Base-by-base conservation (phyloP, 306 rosid species). In the Pterocarpus macrocarpus region DNA sequence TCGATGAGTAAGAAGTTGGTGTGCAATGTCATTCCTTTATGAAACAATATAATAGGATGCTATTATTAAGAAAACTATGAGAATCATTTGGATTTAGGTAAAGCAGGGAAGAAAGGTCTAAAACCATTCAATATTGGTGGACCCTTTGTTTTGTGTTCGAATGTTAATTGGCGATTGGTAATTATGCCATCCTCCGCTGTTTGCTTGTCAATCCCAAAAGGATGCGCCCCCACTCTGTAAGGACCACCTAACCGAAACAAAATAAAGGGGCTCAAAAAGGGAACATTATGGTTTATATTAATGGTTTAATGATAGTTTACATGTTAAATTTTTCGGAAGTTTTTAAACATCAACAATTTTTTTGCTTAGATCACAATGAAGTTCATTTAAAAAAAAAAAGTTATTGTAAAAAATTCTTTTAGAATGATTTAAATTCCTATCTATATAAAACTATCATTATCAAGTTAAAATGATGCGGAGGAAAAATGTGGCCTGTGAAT, bases 181-280 rank as follows among this genome's bases (percentile, higher is more conserved):
- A 65, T 39, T 47, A 56, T 33, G 36, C 16, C 83, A 80, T 49
- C 53, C 56, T 80, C 72, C 10, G 9, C 35, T 80, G 44, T 71
- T 71, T 17, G 56, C 66, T 80, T 22, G 72, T 70, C 73, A 22
- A 80, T 17, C 36, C 36, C 44, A 47, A 3, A 58, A 71, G 70
- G 59, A 32, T 14, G 65, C 39, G 68, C 7, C 47, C 73, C 75
- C 35, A 56, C 56, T 14, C 1, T n/a, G 35, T n/a, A n/a, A 56
- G 77, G 77, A 79, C 77, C 83, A 35, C 63, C n/a, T 59, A 71
- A 59, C 75, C 44, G 32, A 69, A 79, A 79, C 44, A 13, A 56
- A 62, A 55, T 5, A 15, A 63, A 30, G 4, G 13, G 17, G 1
- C 4, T 1, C 5, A 11, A 5, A 16, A 12, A 17, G 5, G 7